Evolutionary conservation across 352 stramenopile genomes (phyloP), one percentile per base, ranked within the genome.

Genomic region (Phytophthora tentaculata): DNA sequence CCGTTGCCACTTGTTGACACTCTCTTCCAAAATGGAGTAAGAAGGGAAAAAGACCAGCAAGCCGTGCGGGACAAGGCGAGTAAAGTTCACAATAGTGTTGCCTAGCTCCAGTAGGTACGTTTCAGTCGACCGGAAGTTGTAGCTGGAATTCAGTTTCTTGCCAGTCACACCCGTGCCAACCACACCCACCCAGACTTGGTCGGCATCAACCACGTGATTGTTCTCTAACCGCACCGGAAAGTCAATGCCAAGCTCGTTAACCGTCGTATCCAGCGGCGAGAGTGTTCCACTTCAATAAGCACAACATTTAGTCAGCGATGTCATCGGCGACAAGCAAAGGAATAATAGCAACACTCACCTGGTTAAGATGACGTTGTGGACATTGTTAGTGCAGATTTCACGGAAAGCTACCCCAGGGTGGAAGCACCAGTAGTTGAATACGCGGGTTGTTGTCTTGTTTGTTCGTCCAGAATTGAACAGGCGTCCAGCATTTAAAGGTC

Each of bases 1-100:
- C 6, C 69, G 74, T 51, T 86, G 74, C 95, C 94, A 98, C 22
- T 81, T 69, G 8, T 81, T 70, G 14, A 97, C 74, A 37, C 79
- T 94, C 47, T 92, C 75, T 68, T 98, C 82, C 76, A 99, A 89
- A 54, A 98, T 96, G n/a, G 81, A 84, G 64, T 99, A 99, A 44
- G 95, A 99, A n/a, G 98, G 97, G 65, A 99, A 99, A 76, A 99
- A 99, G 0, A 99, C 89, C 17, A 99, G 89, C 53, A 99, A 80
- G 3, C 98, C 98, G 50, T 97, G 97, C 3, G 98, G 97, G 17
- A 99, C 94, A n/a, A 98, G 80, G 8, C 89, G 86, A 41, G 88
- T 89, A 16, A 99, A 90, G 67, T 92, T 98, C 6, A 97, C 89
- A 32, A 99, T 89, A 0, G 97, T 99, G 55, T 98, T 98, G 10